Evolutionary conservation across 345 rosid species (phyloP), one percentile per base, ranked within the genome.

Genomic region (Conringia planisiliqua): DNA sequence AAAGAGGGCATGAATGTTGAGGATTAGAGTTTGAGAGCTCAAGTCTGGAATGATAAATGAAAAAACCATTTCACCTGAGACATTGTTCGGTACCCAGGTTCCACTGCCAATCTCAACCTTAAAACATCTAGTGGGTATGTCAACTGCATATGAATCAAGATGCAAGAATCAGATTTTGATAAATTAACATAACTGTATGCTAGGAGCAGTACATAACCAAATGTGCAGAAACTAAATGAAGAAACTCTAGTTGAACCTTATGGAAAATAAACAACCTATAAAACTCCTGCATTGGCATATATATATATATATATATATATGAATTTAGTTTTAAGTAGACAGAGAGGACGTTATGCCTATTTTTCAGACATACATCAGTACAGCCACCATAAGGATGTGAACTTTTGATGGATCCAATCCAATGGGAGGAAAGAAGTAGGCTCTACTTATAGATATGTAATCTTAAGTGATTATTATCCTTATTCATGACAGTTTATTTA

Each of bases 121-220:
- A 95, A 81, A 66, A 95, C 98, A 92, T 95, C 98, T 78, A 95
- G 86, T 56, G 99, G 98, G 71, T 95, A 95, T 56, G 99, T 92
- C 71, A 90, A 72, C 99, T 95, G 76, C 47, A 80, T 3, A 75
- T 13, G 78, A 33, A 44, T 61, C 48, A 22, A 57, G 70, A 67
- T 32, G 10, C 62, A 72, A 55, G 20, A 70, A 70, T 17, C 11
- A 43, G 44, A 35, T 12, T n/a, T n/a, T 68, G 65, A 40, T 40
- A 24, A 18, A 6, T 51, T 12, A 12, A 26, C 59, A 65, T 36
- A 66, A 44, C 59, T 44, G 22, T 26, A 56, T 46, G 39, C 40
- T 54, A 18, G 71, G 26, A 39, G 26, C 47, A 38, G 26, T 40
- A n/a, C 24, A 40, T 20, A 46, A 56, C 40, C 39, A 74, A 74